Base-by-base conservation (phyloP, 495 filamentous ascomycete genomes). In the Neurospora sp. region DNA sequence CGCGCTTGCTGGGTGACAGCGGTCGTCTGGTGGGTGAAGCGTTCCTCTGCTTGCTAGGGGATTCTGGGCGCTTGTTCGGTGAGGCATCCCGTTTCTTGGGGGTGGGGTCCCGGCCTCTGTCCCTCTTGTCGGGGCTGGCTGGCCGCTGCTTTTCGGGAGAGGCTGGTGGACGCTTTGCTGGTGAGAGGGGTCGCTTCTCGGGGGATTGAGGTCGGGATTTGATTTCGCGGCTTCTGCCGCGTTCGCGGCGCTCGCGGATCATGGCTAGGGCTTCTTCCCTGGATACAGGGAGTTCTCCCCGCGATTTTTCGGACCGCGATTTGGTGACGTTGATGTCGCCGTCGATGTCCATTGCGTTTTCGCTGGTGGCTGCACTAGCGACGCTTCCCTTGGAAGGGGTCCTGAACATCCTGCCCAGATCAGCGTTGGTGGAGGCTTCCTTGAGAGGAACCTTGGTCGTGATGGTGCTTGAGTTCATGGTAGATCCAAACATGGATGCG, bases 261-360 rank as follows among this genome's bases (percentile, higher is more conserved):
- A 85, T 82, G 23, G 84, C 86, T 5, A 89, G 81, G n/a, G 86
- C 86, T 78, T 89, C 80, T 78, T 89, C 88, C 70, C 87, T 81
- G 39, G 85, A 85, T 16, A 66, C 54, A 1, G 54, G 54, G 12
- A 66, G 27, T 18, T 66, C 54, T 1, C 54, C 27, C 14, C 31
- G 14, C 14, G 54, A 62, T 62, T 62, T 31, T 31, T 31, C 12
- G 5, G 54, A 62, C 11, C 54, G 54, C 1, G 54, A 1, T 18
- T 66, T 86, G 73, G 78, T 86, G 23, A 80, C 76, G 78, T 85
- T 84, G 72, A 86, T 86, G n/a, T 66, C 48, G 11, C 70, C 73
- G 20, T 70, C 62, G 11, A 81, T 77, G 79, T 86, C 84, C 72
- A 86, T 86, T 9, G 46, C 54, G 4, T 69, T 73, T 10, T 70